Conservation (phyloP, 2,329 filamentous ascomycete species). For the Myriosclerotinia curreyana region DNA sequence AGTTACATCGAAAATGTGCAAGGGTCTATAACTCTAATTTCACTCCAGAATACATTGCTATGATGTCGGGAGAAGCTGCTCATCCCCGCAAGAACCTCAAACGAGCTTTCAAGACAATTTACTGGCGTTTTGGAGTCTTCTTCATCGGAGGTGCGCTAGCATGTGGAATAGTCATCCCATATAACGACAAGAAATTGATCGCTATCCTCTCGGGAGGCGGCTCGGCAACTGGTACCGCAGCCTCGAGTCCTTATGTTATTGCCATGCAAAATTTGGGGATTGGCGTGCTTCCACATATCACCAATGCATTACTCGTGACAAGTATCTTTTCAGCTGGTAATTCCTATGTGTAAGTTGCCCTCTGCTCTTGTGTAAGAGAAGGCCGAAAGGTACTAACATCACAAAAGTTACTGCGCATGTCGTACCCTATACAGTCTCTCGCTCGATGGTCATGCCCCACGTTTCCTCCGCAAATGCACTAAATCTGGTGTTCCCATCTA, state of each 20-base stretch:
- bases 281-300: conserved; percentile 60
- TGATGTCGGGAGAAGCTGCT: conserved; percentile 67
- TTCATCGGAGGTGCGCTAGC: conserved; percentile 67
- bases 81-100: conserved; percentile 63
- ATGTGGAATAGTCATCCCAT: conserved; percentile 64
- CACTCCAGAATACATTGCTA: conserved; percentile 51
- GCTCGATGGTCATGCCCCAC: conserved; percentile 62
- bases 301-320: conserved; percentile 62
- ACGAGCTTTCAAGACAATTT: conserved; percentile 68
- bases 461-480: conserved; percentile 59
- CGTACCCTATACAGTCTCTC: conserved; percentile 68
- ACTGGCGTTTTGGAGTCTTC: conserved; percentile 68
- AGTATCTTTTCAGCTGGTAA: conserved; percentile 63
- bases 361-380: neutral
- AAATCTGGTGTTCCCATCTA: conserved; percentile 54
- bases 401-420: conserved; percentile 55
- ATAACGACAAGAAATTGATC: conserved; percentile 56
- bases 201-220: conserved; percentile 40
- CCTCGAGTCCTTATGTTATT: conserved; percentile 47
- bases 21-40: neutral
- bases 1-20: neutral
- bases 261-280: conserved; percentile 68
- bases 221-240: conserved; percentile 46
- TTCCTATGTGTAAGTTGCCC: conserved; percentile 46
- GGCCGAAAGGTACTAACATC: neutral